Evolutionary conservation across 106 monocot genomes (phyloP).

Genomic region (Narthecium ossifragum): DNA sequence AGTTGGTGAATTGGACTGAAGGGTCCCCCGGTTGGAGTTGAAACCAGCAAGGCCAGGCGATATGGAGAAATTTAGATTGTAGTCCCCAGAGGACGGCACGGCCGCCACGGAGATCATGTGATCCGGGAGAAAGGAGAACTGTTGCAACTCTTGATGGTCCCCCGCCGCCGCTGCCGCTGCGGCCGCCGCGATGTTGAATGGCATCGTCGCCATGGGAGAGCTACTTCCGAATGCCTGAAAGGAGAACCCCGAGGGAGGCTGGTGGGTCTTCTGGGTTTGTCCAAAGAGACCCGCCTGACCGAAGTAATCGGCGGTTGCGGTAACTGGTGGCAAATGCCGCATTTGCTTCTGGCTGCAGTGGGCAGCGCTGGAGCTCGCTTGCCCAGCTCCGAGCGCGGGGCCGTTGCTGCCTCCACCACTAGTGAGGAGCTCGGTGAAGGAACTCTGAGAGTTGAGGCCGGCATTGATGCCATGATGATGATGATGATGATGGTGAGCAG

Average conservation of each 20-base stretch:
- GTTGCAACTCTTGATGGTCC: slow-evolving; percentile 60
- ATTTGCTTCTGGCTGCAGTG: slow-evolving; percentile 26
- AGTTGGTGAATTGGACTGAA: slow-evolving; percentile 98
- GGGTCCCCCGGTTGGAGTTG: slow-evolving; percentile 96
- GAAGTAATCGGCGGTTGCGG: slow-evolving; percentile 65
- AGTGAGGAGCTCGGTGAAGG: slow-evolving; percentile 90
- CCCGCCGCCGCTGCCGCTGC: slow-evolving; percentile 27
- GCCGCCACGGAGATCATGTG: slow-evolving; percentile 52
- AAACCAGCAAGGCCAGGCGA: slow-evolving; percentile 77
- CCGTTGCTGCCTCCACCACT: slow-evolving; percentile 16
- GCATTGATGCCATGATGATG: slow-evolving; percentile 17
- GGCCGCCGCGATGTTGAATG: slow-evolving; percentile 23
- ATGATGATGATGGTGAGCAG: slow-evolving; percentile 6
- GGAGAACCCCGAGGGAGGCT: slow-evolving; percentile 26
- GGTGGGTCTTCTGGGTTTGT: slow-evolving; percentile 23
- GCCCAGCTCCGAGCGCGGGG: slow-evolving; percentile 5
- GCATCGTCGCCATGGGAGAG: slow-evolving; percentile 49
- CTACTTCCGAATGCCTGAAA: slow-evolving; percentile 40
- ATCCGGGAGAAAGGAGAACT: slow-evolving; percentile 67
- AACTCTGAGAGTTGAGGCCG: slow-evolving; percentile 31
- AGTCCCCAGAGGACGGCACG: slow-evolving; percentile 33
- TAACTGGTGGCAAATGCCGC: slow-evolving; percentile 19
- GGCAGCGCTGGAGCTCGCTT: slow-evolving; percentile 8
- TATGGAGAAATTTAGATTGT: slow-evolving; percentile 81
- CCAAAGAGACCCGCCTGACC: slow-evolving; percentile 25